Evolutionary conservation across 768 basidiomycete genomes (phyloP).

Genomic region (Cytidiella melzeri): DNA sequence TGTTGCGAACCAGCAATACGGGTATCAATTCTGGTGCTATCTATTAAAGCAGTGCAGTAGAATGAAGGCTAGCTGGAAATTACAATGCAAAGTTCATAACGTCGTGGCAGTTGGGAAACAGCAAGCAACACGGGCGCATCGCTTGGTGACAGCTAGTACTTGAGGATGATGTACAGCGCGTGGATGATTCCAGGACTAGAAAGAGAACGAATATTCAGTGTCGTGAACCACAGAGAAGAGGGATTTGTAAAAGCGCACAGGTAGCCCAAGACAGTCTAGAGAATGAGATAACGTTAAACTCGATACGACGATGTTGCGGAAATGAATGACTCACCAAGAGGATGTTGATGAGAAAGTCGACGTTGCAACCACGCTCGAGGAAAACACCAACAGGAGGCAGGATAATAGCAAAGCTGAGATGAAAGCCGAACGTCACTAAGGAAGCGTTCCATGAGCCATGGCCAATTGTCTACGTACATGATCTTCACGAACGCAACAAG

Average conservation of each 20-base stretch:
- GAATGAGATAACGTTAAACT: background rate
- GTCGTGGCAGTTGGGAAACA: background rate
- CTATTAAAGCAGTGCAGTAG: conserved; percentile 4
- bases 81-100: conserved; percentile 12
- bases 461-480: conserved; percentile 29
- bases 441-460: background rate
- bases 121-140: background rate
- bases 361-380: conserved; percentile 77
- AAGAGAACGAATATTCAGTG: conserved; percentile 17
- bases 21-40: conserved; percentile 12
- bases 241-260: conserved; percentile 41
- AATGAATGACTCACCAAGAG: conserved; percentile 37
- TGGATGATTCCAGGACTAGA: conserved; percentile 74
- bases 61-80: conserved; percentile 7
- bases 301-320: conserved; percentile 2
- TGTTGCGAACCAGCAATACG: no score
- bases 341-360: conserved; percentile 77
- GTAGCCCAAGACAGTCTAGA: conserved; percentile 65
- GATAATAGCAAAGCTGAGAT: conserved; percentile 55
- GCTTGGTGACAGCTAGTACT: conserved; percentile 46
- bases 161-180: conserved; percentile 78
- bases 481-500: conserved; percentile 34
- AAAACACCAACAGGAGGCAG: conserved; percentile 85
- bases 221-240: background rate
- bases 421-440: background rate